Base-by-base conservation (phyloP, 2,329 filamentous ascomycete genomes). In the Phyllosticta capitalensis region DNA sequence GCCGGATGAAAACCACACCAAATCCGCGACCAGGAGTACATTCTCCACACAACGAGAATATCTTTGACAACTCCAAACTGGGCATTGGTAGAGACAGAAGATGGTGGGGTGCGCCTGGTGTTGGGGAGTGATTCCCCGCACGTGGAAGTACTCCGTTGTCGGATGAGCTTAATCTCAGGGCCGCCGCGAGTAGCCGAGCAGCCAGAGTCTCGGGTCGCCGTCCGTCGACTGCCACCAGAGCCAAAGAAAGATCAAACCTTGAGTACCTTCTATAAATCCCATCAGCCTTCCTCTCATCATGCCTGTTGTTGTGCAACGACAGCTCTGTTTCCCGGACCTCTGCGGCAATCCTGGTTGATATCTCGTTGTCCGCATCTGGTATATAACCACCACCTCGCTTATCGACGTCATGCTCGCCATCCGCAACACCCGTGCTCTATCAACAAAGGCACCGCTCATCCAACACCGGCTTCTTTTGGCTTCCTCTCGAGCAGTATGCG, bases 361-460 rank as follows among this genome's bases (percentile, higher is more conserved):
- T 26, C 38, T 51, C 38, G 33, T 22, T 22, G 9, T 50, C 21
- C 52, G 33, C 33, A 14, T 10, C 21, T 33, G 52, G 24, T 26
- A 33, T 22, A 14, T 7, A n/a, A 12, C 24, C 56, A 45, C 24
- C 56, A 20, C 49, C 52, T 59, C 30, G 51, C 56, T 54, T 14
- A 50, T 49, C 38, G 17, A 56, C 49, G 58, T 49, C 49, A 60
- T 60, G 58, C 54, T 60, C 54, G 33, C 58, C 30, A 48, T 60
- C 33, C 49, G 54, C 53, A 49, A 56, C 58, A 33, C 50, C 50
- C 58, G 58, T 19, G 49, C 54, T 56, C n/a, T 52, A 7, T 53
- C 54, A 17, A 48, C 51, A 22, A 49, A 53, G 33, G 26, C 58
- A 17, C 54, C 50, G n/a, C 9, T 60, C n/a, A 48, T 60, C 54